Evolutionary conservation across 2,329 filamentous ascomycete species (phyloP), one percentile per base, ranked within the genome.

Genomic region (Colletotrichum truncatum): DNA sequence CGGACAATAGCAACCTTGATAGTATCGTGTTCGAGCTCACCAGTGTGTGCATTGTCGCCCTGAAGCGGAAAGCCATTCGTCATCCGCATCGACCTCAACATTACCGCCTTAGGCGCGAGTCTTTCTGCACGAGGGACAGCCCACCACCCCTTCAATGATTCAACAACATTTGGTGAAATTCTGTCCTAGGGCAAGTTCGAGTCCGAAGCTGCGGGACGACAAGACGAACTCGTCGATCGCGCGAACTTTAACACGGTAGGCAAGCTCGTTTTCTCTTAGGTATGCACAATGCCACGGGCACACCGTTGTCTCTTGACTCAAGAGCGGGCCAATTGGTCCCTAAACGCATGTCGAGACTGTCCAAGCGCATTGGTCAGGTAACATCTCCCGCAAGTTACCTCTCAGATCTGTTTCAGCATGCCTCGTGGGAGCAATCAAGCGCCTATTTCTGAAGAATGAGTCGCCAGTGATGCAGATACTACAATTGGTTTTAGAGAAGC

Each of bases 241-340:
- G 26, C 25, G 16, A 59, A 59, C 45, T 59, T 28, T 39, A 64
- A 38, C 36, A 36, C 54, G 11, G 43, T 28, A 58, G 28, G 11
- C n/a, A n/a, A n/a, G 16, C 36, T 64, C 60, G 60, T 45, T 64
- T 46, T 59, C 54, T 23, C 36, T 38, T 59, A 21, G 16, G 28
- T 28, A 32, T 26, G 57, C 48, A 43, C 32, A 26, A 23, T n/a
- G 38, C 21, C 26, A 52, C 45, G 53, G 43, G 53, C 60, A 45
- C 28, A 48, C 41, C 18, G 36, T 23, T 23, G 34, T 55, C 28
- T 21, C 30, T 34, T 21, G 61, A 64, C 43, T 64, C 61, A 53
- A 43, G 61, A 10, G 14, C 8, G n/a, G 34, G 36, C 32, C n/a
- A 21, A 34, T 28, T 34, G 23, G 45, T 26, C 53, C 45, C 45